Evolutionary conservation across 1,139 yeast species (phyloP).

Genomic region (Hemisphaericaspora xylanilytica): DNA sequence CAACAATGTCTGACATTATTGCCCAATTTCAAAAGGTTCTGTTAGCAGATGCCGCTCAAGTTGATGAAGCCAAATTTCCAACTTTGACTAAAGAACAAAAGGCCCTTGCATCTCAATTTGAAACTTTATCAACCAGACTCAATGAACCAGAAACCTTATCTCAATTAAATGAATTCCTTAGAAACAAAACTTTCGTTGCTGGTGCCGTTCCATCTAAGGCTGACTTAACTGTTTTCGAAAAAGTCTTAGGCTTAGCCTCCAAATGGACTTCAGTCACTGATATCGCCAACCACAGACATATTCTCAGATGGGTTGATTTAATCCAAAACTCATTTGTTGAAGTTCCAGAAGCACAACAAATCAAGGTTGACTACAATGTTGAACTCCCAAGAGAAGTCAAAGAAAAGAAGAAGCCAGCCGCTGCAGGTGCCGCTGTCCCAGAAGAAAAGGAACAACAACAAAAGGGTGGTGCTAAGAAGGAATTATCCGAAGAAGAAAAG

Average conservation of each 20-base stretch:
- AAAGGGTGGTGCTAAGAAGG: conserved; percentile 20
- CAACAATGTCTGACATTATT: conserved; percentile 42
- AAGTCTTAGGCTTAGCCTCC: conserved; percentile 58
- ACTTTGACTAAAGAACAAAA: conserved; percentile 47
- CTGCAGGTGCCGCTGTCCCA: conserved; percentile 9
- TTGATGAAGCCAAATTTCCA: conserved; percentile 31
- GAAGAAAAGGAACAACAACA: conserved; percentile 23
- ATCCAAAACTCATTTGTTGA: conserved; percentile 65
- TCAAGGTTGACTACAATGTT: conserved; percentile 56
- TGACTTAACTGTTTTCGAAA: conserved; percentile 68
- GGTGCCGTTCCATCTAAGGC: conserved; percentile 63
- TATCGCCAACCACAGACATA: conserved; percentile 64
- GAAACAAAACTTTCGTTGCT: conserved; percentile 64
- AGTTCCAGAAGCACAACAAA: conserved; percentile 51
- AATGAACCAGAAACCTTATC: conserved; percentile 53
- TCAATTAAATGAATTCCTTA: conserved; percentile 67
- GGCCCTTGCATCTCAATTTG: conserved; percentile 83
- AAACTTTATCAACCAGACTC: conserved; percentile 62
- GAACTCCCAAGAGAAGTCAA: conserved; percentile 59
- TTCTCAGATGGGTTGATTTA: conserved; percentile 87
- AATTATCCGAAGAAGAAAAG: conserved; percentile 57
- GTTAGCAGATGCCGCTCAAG: conserved; percentile 30
- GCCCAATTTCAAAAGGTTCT: conserved; percentile 40
- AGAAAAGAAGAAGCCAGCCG: conserved; percentile 48
- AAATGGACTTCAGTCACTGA: conserved; percentile 57